Evolutionary conservation across 768 basidiomycete genomes (phyloP).

Genomic region (Boletus fagicola): DNA sequence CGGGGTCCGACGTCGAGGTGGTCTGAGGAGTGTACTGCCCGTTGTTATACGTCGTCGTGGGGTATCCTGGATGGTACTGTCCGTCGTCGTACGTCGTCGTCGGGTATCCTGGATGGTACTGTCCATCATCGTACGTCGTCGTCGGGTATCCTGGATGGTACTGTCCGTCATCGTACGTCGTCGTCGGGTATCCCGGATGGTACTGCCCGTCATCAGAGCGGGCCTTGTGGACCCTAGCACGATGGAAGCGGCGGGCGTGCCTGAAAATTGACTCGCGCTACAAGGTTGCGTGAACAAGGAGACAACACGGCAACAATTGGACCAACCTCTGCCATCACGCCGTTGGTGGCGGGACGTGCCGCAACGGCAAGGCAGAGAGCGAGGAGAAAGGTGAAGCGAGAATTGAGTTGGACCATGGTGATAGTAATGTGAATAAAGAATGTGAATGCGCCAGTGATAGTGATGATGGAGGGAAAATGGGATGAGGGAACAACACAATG

Average conservation of each 20-base stretch:
- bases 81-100: slow-evolving; percentile 9
- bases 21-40: slow-evolving; percentile 8
- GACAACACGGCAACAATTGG: neutral
- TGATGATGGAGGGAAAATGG: slow-evolving; percentile 11
- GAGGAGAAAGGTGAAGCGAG: slow-evolving; percentile 31
- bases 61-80: slow-evolving; percentile 20
- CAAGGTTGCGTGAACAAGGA: slow-evolving; percentile 3
- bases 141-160: slow-evolving; percentile 24
- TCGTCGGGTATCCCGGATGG: slow-evolving; percentile 21
- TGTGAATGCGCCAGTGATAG: slow-evolving; percentile 19
- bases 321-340: slow-evolving; percentile 12
- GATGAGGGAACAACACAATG: neutral
- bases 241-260: slow-evolving; percentile 18
- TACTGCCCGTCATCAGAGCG: slow-evolving; percentile 23
- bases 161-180: slow-evolving; percentile 20
- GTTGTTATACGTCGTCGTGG: slow-evolving; percentile 22
- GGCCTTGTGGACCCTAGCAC: slow-evolving; percentile 4
- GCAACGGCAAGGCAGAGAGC: slow-evolving; percentile 27
- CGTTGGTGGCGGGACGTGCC: slow-evolving; percentile 12
- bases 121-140: slow-evolving; percentile 19
- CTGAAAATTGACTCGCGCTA: slow-evolving; percentile 9
- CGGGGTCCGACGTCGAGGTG: neutral
- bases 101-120: slow-evolving; percentile 22
- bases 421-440: slow-evolving; percentile 30
- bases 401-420: slow-evolving; percentile 29